A percentile compares a stretch with the other conserved stretches of the same genome.
Evolutionary conservation across 1,139 yeast species (phyloP).

Genomic region (Suhomyces atakaporum): DNA sequence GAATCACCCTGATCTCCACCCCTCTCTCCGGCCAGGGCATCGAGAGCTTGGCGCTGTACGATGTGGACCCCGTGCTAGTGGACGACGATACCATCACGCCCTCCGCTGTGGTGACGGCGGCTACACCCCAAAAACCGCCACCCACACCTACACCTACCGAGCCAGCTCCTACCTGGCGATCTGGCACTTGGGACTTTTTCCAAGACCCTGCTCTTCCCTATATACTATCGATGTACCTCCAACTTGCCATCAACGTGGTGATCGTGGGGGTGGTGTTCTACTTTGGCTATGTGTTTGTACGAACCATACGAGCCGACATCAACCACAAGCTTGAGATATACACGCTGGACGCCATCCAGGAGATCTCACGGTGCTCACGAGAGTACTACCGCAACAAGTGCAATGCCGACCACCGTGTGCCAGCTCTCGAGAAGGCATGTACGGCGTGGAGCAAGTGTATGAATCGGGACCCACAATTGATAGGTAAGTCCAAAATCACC

Average conservation of each 20-base stretch:
- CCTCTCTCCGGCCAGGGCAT: constrained; percentile 14
- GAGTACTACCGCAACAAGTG: constrained; percentile 78
- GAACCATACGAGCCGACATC: constrained; percentile 70
- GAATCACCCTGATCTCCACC: constrained; percentile 18
- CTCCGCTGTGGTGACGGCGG: background rate
- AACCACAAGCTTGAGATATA: constrained; percentile 66
- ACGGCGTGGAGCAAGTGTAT: constrained; percentile 79
- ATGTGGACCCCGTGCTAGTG: constrained; percentile 2
- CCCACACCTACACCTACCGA: background rate
- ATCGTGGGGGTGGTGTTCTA: constrained; percentile 58
- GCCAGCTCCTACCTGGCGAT: too few relatives aligned
- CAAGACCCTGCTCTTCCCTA: constrained; percentile 66
- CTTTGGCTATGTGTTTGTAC: constrained; percentile 54
- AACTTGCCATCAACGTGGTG: constrained; percentile 63
- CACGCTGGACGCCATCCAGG: constrained; percentile 59
- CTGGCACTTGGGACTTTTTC: too few relatives aligned
- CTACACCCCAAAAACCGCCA: background rate
- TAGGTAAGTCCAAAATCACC: constrained; percentile 75
- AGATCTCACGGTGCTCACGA: constrained; percentile 69
- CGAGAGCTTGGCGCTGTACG: constrained; percentile 7
- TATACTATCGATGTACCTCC: constrained; percentile 69
- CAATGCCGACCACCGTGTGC: constrained; percentile 49
- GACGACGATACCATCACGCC: background rate
- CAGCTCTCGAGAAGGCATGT: constrained; percentile 76
- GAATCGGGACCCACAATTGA: constrained; percentile 77